Evolutionary conservation across 2,329 filamentous ascomycete species (phyloP), one percentile per base, ranked within the genome.

Genomic region (Coniochaeta ligniaria): DNA sequence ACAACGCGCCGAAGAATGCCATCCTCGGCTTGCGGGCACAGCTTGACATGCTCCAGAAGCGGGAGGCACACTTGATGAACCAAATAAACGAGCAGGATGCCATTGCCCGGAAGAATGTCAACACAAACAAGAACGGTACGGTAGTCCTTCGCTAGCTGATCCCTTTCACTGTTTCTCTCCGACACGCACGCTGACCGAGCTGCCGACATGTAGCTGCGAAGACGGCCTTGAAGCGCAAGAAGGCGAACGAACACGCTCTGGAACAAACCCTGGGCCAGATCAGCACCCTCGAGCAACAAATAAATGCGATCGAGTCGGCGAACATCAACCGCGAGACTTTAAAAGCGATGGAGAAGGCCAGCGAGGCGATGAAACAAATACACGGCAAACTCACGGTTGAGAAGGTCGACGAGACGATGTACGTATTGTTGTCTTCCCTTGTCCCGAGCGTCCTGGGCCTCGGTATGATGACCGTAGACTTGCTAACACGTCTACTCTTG

Each of bases 291-390:
- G 95, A 99, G 75, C 90, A 93, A 72, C 92, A 99, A 75, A 96
- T 98, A 72, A 95, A 95, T 75, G 89, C 91, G 62, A 98, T 99
- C 79, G 95, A 99, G 77, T 92, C 93, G 56, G 95, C 95, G 63
- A 99, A 98, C 74, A 97, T 99, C 80, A 99, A 99, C 82, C 88
- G 94, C 77, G 93, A 97, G 81, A 99, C 95, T 14, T 81, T 98
- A 65, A 85, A 89, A 67, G 94, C 93, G 8, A 97, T 99, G 92
- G 89, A 96, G 84, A 88, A 88, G 72, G 94, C 95, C 12, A 87
- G 91, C 66, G 80, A 87, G 63, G 95, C 94, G 38, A 98, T 99
- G 93, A 89, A 93, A 79, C 81, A 88, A 65, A 99, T 99, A 68
- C 92, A 98, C 73, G 89, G 87, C 68, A 90, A 90, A 65, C 85